Evolutionary conservation across 164 flowering plant genomes (phyloP).

Genomic region (grape (Vitis vinifera)): DNA sequence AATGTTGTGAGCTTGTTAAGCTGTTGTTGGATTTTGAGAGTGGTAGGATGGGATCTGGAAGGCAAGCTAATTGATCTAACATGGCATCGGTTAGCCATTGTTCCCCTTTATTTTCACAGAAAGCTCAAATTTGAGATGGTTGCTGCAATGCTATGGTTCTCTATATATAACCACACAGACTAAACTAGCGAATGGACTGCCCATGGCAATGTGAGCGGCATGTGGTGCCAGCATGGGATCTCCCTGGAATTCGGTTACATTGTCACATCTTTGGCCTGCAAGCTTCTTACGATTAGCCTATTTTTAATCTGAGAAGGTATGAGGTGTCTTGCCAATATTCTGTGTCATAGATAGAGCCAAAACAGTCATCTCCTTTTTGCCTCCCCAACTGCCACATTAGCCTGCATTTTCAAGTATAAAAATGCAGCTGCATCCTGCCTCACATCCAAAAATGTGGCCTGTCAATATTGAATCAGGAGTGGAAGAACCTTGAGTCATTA

Average conservation of each 20-base stretch:
- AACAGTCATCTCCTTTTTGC: slow-evolving; percentile 17
- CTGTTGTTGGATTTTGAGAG: slow-evolving; percentile 28
- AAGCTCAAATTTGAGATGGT: slow-evolving; percentile 3
- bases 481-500: background rate
- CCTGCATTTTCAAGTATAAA: slow-evolving; percentile 7
- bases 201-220: slow-evolving; percentile 4
- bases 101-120: slow-evolving; percentile 2
- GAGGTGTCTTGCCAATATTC: no score
- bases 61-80: slow-evolving; percentile 48
- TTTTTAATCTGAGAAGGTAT: background rate
- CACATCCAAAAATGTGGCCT: slow-evolving; percentile 1
- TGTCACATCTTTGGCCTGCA: slow-evolving; percentile 20
- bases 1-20: slow-evolving; percentile 31
- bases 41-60: slow-evolving; percentile 37
- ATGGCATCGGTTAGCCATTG: slow-evolving; percentile 21
- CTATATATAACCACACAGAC: background rate
- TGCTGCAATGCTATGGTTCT: background rate
- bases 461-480: slow-evolving; percentile 4
- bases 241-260: slow-evolving; percentile 3
- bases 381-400: slow-evolving; percentile 24
- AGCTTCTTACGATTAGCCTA: slow-evolving; percentile 6
- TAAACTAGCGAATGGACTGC: background rate
- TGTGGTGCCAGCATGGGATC: slow-evolving; percentile 14
- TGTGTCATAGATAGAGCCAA: background rate
- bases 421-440: background rate